Evolutionary conservation across 2,329 filamentous ascomycete genomes (phyloP).

Genomic region (Fusarium brachygibbosum): DNA sequence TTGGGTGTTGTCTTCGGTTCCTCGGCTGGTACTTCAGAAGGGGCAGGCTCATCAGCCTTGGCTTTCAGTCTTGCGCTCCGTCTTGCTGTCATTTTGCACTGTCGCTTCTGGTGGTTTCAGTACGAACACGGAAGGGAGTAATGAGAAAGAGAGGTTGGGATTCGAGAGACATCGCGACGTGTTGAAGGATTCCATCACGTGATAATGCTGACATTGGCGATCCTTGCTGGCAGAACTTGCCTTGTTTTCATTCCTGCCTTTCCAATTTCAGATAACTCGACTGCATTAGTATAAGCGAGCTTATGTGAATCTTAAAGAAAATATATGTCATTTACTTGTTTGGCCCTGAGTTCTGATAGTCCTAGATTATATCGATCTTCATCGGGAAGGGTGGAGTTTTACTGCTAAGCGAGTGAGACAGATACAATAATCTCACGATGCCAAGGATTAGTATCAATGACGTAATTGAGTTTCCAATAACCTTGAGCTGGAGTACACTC

Average conservation of each 20-base stretch:
- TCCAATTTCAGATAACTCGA: background rate
- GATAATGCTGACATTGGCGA: background rate
- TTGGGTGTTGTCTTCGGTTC: constrained; percentile 1
- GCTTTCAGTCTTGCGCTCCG: constrained; percentile 32
- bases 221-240: background rate
- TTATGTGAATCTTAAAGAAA: too few species aligned
- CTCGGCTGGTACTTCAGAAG: background rate
- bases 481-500: background rate
- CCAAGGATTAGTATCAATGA: background rate
- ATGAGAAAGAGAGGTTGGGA: background rate
- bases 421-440: background rate
- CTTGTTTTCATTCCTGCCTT: background rate
- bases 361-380: background rate
- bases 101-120: rapidly evolving
- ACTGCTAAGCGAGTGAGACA: background rate
- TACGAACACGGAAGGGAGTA: background rate
- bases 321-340: rapidly evolving
- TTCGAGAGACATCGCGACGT: rapidly evolving
- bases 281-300: background rate
- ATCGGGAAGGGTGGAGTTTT: too few species aligned
- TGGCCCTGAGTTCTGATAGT: too few species aligned
- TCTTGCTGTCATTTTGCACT: constrained; percentile 12
- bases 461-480: background rate
- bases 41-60: background rate
- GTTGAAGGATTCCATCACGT: background rate